Conservation (phyloP, 768 basidiomycete genomes). For the Leccinum variicolor region DNA sequence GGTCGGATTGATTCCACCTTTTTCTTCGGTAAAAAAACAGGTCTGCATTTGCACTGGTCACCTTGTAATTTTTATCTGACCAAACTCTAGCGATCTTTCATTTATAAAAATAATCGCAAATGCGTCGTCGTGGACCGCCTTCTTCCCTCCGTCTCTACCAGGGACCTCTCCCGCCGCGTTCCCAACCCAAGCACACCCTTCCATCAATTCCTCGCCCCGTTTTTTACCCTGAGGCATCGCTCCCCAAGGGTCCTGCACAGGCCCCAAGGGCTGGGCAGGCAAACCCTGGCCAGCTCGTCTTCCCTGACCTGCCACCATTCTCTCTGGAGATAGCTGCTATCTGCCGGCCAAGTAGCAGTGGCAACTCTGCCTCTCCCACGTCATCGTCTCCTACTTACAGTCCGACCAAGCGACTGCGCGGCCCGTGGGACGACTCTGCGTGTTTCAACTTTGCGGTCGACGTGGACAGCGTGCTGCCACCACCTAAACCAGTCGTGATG, state of each 20-base stretch:
- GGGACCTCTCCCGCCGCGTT: slow-evolving; percentile 63
- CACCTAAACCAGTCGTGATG: slow-evolving; percentile 43
- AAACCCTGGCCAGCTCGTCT: slow-evolving; percentile 3
- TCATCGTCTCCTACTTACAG: slow-evolving; percentile 17
- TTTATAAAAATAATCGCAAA: too few relatives aligned
- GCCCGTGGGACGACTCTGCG: slow-evolving; percentile 60
- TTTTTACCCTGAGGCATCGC: slow-evolving; percentile 35
- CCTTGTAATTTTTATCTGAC: background rate
- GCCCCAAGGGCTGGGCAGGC: slow-evolving; percentile 15
- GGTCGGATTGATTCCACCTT: slow-evolving; percentile 2
- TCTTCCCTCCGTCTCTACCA: slow-evolving; percentile 57
- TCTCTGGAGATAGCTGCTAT: slow-evolving; percentile 18
- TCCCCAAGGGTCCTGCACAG: slow-evolving; percentile 21
- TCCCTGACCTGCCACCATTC: slow-evolving; percentile 25
- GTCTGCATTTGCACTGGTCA: background rate
- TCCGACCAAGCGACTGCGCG: slow-evolving; percentile 32
- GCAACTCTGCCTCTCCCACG: slow-evolving; percentile 3
- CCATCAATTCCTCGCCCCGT: slow-evolving; percentile 63
- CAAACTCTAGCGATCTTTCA: background rate
- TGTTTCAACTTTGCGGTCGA: slow-evolving; percentile 42
- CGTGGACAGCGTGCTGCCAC: slow-evolving; percentile 44
- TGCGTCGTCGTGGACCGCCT: slow-evolving; percentile 70
- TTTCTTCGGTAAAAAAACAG: slow-evolving; percentile 1
- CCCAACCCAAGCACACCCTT: slow-evolving; percentile 58
- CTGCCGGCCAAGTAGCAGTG: slow-evolving; percentile 13